A percentile compares a stretch with the other conserved stretches of the same genome.
These are phyloP conservation scores for Cystobasidium onofrii DNA, from an alignment of 768 basidiomycete genomes.

Conservation along the genomic window DNA sequence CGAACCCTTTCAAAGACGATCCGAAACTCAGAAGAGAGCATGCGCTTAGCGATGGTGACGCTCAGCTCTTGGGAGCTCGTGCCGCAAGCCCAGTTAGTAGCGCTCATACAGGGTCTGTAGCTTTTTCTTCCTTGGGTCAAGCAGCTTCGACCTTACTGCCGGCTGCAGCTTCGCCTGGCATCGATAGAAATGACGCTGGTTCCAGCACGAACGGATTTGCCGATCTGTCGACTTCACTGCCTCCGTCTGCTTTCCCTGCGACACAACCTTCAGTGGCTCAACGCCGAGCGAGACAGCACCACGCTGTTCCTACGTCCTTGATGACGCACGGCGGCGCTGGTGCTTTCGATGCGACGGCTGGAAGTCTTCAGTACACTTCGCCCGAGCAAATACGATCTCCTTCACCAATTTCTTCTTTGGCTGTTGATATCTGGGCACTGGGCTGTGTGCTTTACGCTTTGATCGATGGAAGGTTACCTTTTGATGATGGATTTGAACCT, in stretches of 20 bases:
- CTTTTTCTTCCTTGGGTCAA: conserved; percentile 25
- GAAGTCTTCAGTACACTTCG: conserved; percentile 43
- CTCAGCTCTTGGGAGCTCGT: background rate
- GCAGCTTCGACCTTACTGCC: conserved; percentile 16
- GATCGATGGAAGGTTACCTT: conserved; percentile 75
- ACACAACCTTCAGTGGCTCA: background rate
- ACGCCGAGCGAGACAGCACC: background rate
- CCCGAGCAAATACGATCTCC: conserved; percentile 41
- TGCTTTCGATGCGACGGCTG: conserved; percentile 32
- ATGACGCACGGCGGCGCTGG: background rate
- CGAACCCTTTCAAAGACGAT: conserved; percentile 9
- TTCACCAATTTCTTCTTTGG: conserved; percentile 48
- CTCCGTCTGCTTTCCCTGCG: background rate
- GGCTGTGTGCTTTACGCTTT: conserved; percentile 82
- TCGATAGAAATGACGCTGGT: background rate
- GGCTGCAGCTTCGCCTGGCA: background rate
- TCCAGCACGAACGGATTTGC: background rate
- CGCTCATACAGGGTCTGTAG: background rate
- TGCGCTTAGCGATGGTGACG: conserved; percentile 24
- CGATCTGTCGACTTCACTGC: background rate
- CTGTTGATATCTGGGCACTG: conserved; percentile 88
- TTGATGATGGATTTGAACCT: conserved; percentile 81
- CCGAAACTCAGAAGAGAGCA: conserved; percentile 9
- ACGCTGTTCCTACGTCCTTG: conserved; percentile 29
- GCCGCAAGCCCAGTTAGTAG: background rate